Base-by-base conservation (phyloP, 169 alveolate species). In the Cystoisospora suis region DNA sequence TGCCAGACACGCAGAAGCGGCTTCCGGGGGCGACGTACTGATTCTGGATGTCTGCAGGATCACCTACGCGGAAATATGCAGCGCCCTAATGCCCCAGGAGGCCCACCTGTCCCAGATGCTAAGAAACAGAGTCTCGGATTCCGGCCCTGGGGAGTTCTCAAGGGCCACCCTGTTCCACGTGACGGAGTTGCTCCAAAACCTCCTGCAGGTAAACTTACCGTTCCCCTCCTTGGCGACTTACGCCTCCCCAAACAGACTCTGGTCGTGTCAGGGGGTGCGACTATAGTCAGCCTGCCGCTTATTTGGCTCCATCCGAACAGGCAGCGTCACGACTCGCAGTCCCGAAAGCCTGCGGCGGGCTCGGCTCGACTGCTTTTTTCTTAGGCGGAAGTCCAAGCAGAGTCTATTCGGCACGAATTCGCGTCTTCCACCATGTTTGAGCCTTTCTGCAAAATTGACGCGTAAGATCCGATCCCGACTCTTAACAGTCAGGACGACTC, bases 171-270 rank as follows among this genome's bases (percentile, higher is more conserved):
- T 38, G 40, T 38, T 38, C 36, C 56, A 36, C 56, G 4, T 72
- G 0, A 29, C 23, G 58, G 56, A 72, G 44, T 56, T 72, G 5
- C 27, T 72, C n/a, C 38, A 12, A 17, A 72, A 27, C 38, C 83
- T 72, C 83, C 6, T 72, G 58, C 83, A 72, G 45, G 83, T 72
- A 65, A 65, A 36, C 40, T n/a, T n/a, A n/a, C n/a, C n/a, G n/a
- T n/a, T n/a, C n/a, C n/a, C n/a, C n/a, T n/a, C n/a, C n/a, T n/a
- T n/a, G n/a, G n/a, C n/a, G n/a, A n/a, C n/a, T n/a, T n/a, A n/a
- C n/a, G n/a, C n/a, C n/a, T n/a, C n/a, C n/a, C n/a, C n/a, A n/a
- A n/a, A n/a, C n/a, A n/a, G n/a, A n/a, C n/a, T n/a, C n/a, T n/a
- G n/a, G n/a, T n/a, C n/a, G n/a, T n/a, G n/a, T n/a, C n/a, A n/a